A percentile compares a stretch with the other conserved stretches of the same genome.
These are phyloP conservation scores for Lecanicillium sp. DNA, from an alignment of 2,329 filamentous ascomycete species.

Conservation along the genomic window DNA sequence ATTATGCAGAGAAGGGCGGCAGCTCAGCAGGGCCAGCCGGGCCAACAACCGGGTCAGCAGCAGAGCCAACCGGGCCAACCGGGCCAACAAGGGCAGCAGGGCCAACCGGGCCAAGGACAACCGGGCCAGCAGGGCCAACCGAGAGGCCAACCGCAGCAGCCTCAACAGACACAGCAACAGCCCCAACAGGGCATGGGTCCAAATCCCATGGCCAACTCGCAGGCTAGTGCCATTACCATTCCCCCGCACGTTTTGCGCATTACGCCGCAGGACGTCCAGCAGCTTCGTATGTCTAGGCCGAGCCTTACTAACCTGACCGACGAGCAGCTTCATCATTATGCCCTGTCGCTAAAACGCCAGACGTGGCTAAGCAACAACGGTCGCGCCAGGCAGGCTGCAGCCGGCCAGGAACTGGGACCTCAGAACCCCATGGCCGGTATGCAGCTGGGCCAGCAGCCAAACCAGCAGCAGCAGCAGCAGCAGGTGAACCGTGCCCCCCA, in stretches of 20 bases:
- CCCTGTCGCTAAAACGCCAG: constrained; percentile 28
- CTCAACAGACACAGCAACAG: constrained; percentile 19
- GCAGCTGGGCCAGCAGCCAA: constrained; percentile 17
- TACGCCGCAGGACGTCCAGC: constrained; percentile 28
- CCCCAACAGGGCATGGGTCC: constrained; percentile 13
- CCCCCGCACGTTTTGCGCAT: constrained; percentile 30
- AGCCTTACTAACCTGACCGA: constrained; percentile 26
- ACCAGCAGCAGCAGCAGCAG: constrained; percentile 17
- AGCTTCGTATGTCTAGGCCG: constrained; percentile 23
- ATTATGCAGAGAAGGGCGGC: constrained; percentile 26
- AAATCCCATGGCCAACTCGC: constrained; percentile 18
- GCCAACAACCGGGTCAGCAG: constrained; percentile 17
- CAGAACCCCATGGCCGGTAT: constrained; percentile 16
- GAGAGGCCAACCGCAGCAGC: constrained; percentile 23
- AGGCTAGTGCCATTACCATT: constrained; percentile 21
- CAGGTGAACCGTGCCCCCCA: constrained; percentile 29
- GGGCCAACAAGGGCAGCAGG: constrained; percentile 15
- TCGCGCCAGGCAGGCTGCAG: constrained; percentile 21
- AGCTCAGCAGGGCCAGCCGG: constrained; percentile 17
- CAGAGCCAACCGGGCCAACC: constrained; percentile 21
- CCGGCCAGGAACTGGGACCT: constrained; percentile 13
- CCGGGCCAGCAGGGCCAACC: constrained; percentile 19
- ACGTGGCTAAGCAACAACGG: constrained; percentile 26
- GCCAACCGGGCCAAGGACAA: constrained; percentile 17
- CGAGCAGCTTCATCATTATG: constrained; percentile 29